These are phyloP conservation scores for Tanozyma kutaoensis DNA, from an alignment of 805 yeast genomes.

Conservation along the genomic window DNA sequence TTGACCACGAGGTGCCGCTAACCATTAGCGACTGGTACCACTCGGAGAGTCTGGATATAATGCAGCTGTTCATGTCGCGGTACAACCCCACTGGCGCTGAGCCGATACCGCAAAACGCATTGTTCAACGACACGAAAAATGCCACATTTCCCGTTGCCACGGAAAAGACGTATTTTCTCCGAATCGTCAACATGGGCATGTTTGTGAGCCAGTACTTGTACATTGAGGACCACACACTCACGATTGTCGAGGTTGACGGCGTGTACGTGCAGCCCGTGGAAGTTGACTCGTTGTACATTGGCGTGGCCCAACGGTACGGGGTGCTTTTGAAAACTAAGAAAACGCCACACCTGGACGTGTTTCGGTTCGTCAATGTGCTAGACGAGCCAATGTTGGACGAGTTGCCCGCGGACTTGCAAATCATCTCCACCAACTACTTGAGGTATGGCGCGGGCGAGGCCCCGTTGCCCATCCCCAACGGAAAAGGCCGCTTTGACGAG, in stretches of 20 bases:
- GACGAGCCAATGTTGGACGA: slow-evolving; percentile 61
- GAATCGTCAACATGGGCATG: slow-evolving; percentile 56
- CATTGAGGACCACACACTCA: slow-evolving; percentile 27
- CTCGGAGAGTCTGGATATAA: slow-evolving; percentile 31
- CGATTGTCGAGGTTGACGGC: slow-evolving; percentile 31
- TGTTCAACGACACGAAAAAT: slow-evolving; percentile 54
- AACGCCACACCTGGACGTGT: slow-evolving; percentile 19
- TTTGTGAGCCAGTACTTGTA: slow-evolving; percentile 50
- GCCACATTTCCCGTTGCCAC: slow-evolving; percentile 42
- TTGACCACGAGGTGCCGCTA: slow-evolving; percentile 48
- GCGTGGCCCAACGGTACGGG: slow-evolving; percentile 76
- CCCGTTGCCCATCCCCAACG: slow-evolving; percentile 11
- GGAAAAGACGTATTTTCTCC: slow-evolving; percentile 47
- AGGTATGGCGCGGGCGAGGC: slow-evolving; percentile 29
- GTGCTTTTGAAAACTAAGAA: slow-evolving; percentile 52
- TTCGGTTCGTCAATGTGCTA: slow-evolving; percentile 45
- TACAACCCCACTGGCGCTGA: slow-evolving; percentile 81
- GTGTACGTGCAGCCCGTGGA: slow-evolving; percentile 45
- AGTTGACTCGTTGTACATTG: slow-evolving; percentile 43
- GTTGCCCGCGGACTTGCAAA: slow-evolving; percentile 43
- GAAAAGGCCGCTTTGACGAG: slow-evolving; percentile 21
- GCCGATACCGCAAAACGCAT: slow-evolving; percentile 57
- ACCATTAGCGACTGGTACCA: slow-evolving; percentile 57
- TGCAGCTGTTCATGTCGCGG: slow-evolving; percentile 37
- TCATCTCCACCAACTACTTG: slow-evolving; percentile 42